Evolutionary conservation across 2,329 filamentous ascomycete species (phyloP).

Genomic region (Pseudogymnoascus sp.): DNA sequence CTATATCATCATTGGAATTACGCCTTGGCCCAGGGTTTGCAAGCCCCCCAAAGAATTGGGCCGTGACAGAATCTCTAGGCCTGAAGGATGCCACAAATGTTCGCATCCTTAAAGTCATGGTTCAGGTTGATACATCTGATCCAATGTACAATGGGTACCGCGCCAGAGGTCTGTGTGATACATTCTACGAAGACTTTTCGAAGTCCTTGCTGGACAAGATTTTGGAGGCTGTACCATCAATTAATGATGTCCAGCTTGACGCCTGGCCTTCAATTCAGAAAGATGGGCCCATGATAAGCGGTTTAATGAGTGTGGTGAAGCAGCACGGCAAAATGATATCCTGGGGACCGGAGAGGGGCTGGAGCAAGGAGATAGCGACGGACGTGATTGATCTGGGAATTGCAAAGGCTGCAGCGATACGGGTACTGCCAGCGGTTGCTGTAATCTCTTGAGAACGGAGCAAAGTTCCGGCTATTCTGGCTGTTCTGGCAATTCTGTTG

Average conservation of each 20-base stretch:
- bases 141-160: constrained; percentile 61
- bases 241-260: constrained; percentile 60
- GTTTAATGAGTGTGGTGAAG: constrained; percentile 46
- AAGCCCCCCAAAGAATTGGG: constrained; percentile 62
- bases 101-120: constrained; percentile 55
- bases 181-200: constrained; percentile 65
- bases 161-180: constrained; percentile 40
- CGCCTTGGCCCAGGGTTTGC: constrained; percentile 67
- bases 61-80: constrained; percentile 56
- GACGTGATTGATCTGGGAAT: constrained; percentile 4
- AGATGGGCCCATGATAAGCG: constrained; percentile 55
- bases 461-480: not conserved
- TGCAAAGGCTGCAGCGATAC: not conserved
- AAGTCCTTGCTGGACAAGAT: constrained; percentile 48
- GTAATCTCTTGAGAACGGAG: constrained; percentile 1
- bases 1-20: constrained; percentile 58
- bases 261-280: constrained; percentile 59
- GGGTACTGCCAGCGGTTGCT: not conserved
- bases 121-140: constrained; percentile 65
- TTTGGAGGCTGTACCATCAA: constrained; percentile 46
- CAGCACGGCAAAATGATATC: constrained; percentile 44
- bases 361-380: constrained; percentile 42
- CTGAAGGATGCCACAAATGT: constrained; percentile 54
- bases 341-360: constrained; percentile 62
- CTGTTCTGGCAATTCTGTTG: not conserved